Percentiles rank a stretch among this genome's conserved stretches.
phyloP scores from a whole-genome alignment of 2,329 filamentous ascomycete genomes.

The Pseudopyricularia javanii region DNA sequence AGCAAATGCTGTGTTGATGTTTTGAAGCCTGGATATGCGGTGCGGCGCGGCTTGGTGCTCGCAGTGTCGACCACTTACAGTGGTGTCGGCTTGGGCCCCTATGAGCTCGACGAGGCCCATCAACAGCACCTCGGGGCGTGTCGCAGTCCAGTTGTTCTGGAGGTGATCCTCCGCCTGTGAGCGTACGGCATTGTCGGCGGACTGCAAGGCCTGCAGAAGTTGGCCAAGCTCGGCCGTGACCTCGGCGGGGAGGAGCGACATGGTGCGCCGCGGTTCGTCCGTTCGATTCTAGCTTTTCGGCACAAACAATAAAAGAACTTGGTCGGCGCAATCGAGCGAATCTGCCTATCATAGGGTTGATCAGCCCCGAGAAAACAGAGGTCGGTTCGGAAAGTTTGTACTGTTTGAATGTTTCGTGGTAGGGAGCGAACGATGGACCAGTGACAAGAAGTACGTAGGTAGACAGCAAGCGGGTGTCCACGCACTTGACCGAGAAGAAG shows the following conservation, averaged over 20 bases:
- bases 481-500: no score
- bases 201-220: conserved; percentile 80
- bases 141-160: conserved; percentile 76
- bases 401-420: not conserved
- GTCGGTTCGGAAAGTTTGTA: not conserved
- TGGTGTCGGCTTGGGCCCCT: conserved; percentile 59
- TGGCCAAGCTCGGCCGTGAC: conserved; percentile 73
- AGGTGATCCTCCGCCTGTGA: conserved; percentile 82
- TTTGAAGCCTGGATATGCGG: not conserved
- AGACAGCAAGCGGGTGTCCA: no score
- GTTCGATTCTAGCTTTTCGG: not conserved
- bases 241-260: conserved; percentile 80
- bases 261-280: conserved; percentile 20
- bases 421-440: no score
- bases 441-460: no score
- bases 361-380: not conserved
- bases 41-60: not conserved
- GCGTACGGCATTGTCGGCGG: conserved; percentile 75
- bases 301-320: not conserved
- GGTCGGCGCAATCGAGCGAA: not conserved
- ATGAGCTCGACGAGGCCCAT: conserved; percentile 94
- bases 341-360: not conserved
- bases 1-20: not conserved
- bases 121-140: conserved; percentile 73
- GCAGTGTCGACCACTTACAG: conserved; percentile 36